phyloP scores from a whole-genome alignment of 2,329 filamentous ascomycete genomes.

The Coniosporium tulheliwenetii region DNA sequence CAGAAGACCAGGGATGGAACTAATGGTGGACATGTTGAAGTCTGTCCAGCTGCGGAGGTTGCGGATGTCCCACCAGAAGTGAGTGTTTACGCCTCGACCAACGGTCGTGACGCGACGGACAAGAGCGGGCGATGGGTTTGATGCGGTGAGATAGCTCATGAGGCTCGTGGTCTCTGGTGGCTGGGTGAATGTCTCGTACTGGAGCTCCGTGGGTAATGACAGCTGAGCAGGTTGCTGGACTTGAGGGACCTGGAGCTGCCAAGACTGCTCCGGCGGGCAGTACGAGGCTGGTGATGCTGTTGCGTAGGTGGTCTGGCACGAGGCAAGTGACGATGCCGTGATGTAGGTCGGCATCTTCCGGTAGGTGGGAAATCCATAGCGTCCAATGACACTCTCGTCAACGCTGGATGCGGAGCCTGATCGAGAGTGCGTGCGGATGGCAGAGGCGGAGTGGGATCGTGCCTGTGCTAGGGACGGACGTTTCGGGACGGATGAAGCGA shows the following conservation, averaged over 20 bases:
- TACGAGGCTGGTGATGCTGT: constrained; percentile 19
- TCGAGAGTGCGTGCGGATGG: constrained; percentile 13
- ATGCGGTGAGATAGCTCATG: constrained; percentile 58
- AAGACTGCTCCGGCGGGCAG: constrained; percentile 5
- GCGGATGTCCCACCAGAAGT: constrained; percentile 95
- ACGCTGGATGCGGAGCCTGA: constrained; percentile 15
- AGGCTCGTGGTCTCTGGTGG: constrained; percentile 46
- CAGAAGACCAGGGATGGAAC: constrained; percentile 55
- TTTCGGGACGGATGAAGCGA: constrained; percentile 4
- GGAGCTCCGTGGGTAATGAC: constrained; percentile 22
- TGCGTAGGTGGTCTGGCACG: constrained; percentile 16
- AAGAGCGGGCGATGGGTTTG: constrained; percentile 70
- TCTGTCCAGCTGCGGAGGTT: constrained; percentile 71
- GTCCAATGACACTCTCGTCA: constrained; percentile 42
- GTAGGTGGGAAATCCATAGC: constrained; percentile 75
- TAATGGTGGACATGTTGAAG: constrained; percentile 60
- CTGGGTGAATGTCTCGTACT: constrained; percentile 20
- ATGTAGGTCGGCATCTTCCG: constrained; percentile 51
- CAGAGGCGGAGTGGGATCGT: constrained; percentile 12
- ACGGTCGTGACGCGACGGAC: constrained; percentile 64
- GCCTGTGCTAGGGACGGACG: constrained; percentile 10
- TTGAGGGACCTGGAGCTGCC: constrained; percentile 4
- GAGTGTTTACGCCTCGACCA: constrained; percentile 53
- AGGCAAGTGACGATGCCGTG: constrained; percentile 21
- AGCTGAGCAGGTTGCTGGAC: constrained; percentile 19